phyloP scores from a whole-genome alignment of 2,329 filamentous ascomycete species.

The Macrophomina pseudophaseolina region DNA sequence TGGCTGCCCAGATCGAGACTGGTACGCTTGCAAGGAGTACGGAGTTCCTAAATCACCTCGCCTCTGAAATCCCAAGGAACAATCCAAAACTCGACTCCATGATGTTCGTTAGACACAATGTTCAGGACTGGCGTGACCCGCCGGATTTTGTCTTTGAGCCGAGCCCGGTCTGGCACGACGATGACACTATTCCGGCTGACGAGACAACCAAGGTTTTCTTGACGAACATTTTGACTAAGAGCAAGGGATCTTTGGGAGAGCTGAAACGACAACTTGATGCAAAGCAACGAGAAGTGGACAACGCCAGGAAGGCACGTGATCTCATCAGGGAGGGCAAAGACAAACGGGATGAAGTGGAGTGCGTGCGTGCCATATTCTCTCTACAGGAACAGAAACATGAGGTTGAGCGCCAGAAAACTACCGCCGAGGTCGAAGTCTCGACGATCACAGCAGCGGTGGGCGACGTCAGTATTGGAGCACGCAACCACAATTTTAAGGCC shows the following conservation, averaged over 20 bases:
- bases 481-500: constrained; percentile 97
- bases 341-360: constrained; percentile 84
- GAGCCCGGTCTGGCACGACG: constrained; percentile 96
- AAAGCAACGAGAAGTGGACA: constrained; percentile 84
- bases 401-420: constrained; percentile 80
- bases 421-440: constrained; percentile 88
- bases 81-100: constrained; percentile 88
- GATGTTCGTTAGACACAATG: constrained; percentile 97
- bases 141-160: constrained; percentile 86
- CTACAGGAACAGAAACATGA: constrained; percentile 86
- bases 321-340: constrained; percentile 82
- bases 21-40: constrained; percentile 76
- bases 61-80: constrained; percentile 84
- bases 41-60: constrained; percentile 72
- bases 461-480: constrained; percentile 88
- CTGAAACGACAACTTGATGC: constrained; percentile 82
- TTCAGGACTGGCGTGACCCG: constrained; percentile 81
- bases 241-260: constrained; percentile 81
- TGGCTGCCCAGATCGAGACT: constrained; percentile 80
- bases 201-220: constrained; percentile 87
- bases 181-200: constrained; percentile 83
- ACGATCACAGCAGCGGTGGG: constrained; percentile 92
- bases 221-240: constrained; percentile 89
- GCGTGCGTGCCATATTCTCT: constrained; percentile 81
- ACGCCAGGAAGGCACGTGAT: constrained; percentile 73